Evolutionary conservation across 345 rosid species (phyloP), one percentile per base, ranked within the genome.

Genomic region (sweet orange (Citrus sinensis)): DNA sequence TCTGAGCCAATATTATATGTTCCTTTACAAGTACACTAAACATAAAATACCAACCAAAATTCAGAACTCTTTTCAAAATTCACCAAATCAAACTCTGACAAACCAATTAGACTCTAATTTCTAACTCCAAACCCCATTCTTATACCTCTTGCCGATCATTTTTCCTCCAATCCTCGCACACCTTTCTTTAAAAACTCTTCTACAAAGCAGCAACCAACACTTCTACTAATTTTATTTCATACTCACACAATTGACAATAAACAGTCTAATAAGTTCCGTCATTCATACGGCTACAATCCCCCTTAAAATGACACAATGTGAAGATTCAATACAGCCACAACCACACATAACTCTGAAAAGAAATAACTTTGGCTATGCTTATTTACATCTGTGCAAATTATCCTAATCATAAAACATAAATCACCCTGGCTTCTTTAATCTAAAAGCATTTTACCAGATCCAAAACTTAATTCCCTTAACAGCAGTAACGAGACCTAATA

Each of bases 401-500:
- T 4, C 24, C 29, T 25, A 30, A 63, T n/a, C 54, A 11, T 3
- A 13, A 46, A 46, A 46, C 51, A 13, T 13, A 35, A 73, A 74
- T 60, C 29, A 68, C 3, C 37, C 67, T 5, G 11, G 49, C 76
- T 62, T 64, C 32, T 11, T 25, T 39, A 79, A 75, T 4, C 22
- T 34, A 59, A 58, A 42, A 35, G 27, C 54, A 66, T 66, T 54
- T 65, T 9, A 7, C 68, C n/a, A 67, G 72, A 79, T 82, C 72
- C 78, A 70, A 29, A 11, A 9, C 56, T 56, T 35, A n/a, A 14
- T 27, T 10, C 35, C 20, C 4, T 29, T 39, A 14, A 75, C 49
- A 27, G 32, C 14, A 39, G 8, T n/a, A 71, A 46, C 32, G 5
- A 78, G 34, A 39, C 66, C 56, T 71, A 34, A 65, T 24, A 29